Evolutionary conservation across 805 yeast genomes (phyloP), one percentile per base, ranked within the genome.

Genomic region (Suhomyces sp.): DNA sequence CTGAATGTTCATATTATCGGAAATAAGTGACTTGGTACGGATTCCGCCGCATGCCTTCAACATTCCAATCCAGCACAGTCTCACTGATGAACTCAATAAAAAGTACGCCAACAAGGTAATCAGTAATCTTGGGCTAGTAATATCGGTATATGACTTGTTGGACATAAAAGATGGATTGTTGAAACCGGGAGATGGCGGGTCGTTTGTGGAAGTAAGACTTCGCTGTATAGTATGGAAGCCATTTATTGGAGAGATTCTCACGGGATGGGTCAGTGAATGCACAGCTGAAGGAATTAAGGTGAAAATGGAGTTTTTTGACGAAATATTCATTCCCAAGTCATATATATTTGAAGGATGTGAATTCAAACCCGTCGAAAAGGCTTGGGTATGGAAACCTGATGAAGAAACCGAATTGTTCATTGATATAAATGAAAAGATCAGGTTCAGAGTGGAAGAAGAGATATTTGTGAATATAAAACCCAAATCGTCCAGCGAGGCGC

Each of bases 171-270:
- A 94, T 60, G 99, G 98, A 4, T 77, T 89, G 57, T 76, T 94
- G 54, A 87, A 85, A 61, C 97, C 97, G 1, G 98, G 99, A 7
- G 98, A 94, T 70, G 98, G 99, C 7, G 90, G 92, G 1, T 79
- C 90, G 4, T 92, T 79, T 61, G 84, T 90, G 41, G 87, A 86
- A 57, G 88, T 87, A 17, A 80, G 76, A 51, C 89, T 91, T 64
- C 73, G 97, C 49, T 77, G 87, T 46, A 75, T 92, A 8, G 86
- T 93, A 1, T 94, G 94, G 79, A 88, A 92, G 58, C 99, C 99
- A 0, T 93, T 93, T 69, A 85, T 90, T 1, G 99, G 99, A 8
- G 99, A 94, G 67, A 83, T 93, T 6, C 68, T 94, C 24, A 86
- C 91, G 0, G 99, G 99, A 1, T 90, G 96, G 93, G 90, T 94